A percentile compares a stretch with the other conserved stretches of the same genome.
phyloP scores from a whole-genome alignment of 305 asterid genomes.

The Withania somnifera region DNA sequence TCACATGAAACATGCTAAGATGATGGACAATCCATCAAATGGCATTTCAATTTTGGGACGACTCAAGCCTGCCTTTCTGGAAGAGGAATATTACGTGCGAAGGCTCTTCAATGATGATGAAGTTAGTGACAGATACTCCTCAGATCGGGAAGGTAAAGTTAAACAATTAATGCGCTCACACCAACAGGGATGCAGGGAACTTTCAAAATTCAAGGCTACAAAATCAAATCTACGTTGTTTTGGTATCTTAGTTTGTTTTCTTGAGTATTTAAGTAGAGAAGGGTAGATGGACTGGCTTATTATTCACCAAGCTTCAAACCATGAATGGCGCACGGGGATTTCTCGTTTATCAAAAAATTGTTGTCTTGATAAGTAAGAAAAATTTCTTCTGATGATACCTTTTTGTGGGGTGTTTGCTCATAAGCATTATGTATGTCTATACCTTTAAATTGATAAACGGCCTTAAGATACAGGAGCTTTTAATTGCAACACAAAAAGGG shows the following conservation, averaged over 20 bases:
- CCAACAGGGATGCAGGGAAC: neutral
- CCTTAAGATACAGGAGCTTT: neutral
- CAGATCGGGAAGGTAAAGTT: conserved; percentile 31
- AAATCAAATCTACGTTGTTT: neutral
- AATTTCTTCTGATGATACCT: neutral
- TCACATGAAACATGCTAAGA: conserved; percentile 36
- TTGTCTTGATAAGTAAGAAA: neutral
- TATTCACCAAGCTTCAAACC: neutral
- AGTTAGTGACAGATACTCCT: conserved; percentile 32
- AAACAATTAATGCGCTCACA: neutral
- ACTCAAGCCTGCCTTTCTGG: conserved; percentile 52
- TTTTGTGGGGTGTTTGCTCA: neutral
- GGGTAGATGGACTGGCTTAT: neutral
- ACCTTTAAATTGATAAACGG: neutral
- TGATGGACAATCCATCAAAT: conserved; percentile 59
- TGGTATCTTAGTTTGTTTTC: neutral
- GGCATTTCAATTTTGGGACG: conserved; percentile 64
- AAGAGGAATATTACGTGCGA: conserved; percentile 55
- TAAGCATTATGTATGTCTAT: neutral
- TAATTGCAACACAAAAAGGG: neutral
- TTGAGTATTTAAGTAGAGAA: neutral
- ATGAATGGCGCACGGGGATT: neutral
- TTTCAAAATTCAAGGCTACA: neutral
- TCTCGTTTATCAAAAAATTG: neutral
- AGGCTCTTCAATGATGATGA: conserved; percentile 42